Evolutionary conservation across 2,329 filamentous ascomycete genomes (phyloP), one percentile per base, ranked within the genome.

Genomic region (Bipolaris oryzae): DNA sequence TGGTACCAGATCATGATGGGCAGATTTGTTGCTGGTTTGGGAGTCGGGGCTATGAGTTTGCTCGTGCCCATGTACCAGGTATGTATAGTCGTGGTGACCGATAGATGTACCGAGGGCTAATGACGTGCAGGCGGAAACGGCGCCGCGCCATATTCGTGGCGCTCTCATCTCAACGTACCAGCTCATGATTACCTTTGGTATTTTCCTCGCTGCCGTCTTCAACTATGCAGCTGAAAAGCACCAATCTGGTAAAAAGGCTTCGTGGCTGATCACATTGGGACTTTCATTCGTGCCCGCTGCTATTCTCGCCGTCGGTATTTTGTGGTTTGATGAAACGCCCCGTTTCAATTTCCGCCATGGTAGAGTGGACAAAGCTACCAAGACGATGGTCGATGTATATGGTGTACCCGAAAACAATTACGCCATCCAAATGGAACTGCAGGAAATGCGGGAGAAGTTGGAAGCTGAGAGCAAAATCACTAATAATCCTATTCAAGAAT

Each of bases 181-280:
- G 77, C 81, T 89, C 3, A 84, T 89, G 71, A 86, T 89, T 67
- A 89, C 87, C 0, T 77, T 89, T 34, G 87, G 88, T 54, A 89
- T 90, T 70, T 86, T 78, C 56, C 69, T 80, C 23, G 79, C 76
- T 1, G 74, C 74, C 34, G 70, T 76, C 55, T 78, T 81, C 73
- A 87, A 89, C 71, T 88, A 78, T 67, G 85, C 85, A 9, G 88
- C 87, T 18, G 77, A 85, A 60, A 76, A 73, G 7, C 79, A 78
- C 55, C 38, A 58, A 57, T 52, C 59, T 13, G 60, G 63, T 1
- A 78, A 76, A 58, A 81, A 81, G 21, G 79, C 80, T 4, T 82
- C 85, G 15, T 90, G 87, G 87, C 80, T 86, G 55, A 84, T 89
- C 20, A 84, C 88, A 42, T 80, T 85, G 74, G 84, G 84, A 1